Base-by-base conservation (phyloP, 306 rosid species). In the Herpetospermum pedunculosum region DNA sequence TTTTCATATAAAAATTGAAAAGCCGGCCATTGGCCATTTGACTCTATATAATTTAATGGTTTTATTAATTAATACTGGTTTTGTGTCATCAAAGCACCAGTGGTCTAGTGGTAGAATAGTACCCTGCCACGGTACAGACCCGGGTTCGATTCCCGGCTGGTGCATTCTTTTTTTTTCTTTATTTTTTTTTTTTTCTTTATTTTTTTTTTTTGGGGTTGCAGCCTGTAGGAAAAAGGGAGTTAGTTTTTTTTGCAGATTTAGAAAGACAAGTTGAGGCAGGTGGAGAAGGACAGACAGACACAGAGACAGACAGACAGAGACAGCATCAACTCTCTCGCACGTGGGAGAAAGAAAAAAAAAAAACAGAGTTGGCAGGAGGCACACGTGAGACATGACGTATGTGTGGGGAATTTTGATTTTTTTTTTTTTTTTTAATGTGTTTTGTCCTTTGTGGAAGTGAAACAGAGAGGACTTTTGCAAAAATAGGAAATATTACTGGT, bases 91-190 rank as follows among this genome's bases (percentile, higher is more conserved):
- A 1, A 6, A 59, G 89, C 90, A 87, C 96, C 90, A 88, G 96
- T 88, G 96, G 96, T 92, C 96, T 88, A 87, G 96, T 92, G 96
- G 96, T 87, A 87, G 96, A 87, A 85, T 90, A 88, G 92, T 87
- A 81, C 92, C 92, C 92, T 90, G 85, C 85, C 83, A 78, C 83
- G 85, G 83, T 76, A 76, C 81, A 84, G 85, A 78, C 83, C 87
- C 79, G 81, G 81, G 85, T 81, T 81, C 83, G 85, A 84, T 78
- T 84, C 83, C 85, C 87, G 85, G 85, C 83, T 84, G 85, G 87
- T 62, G 72, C 48, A 65, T 5, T 29, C 2, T 5, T 15, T 48
- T 16, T 48, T 15, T 53, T 21, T 2, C 0, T 8, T 7, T 30
- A 0, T 26, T 25, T 8, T 26, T 2, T 0, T 19, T 6, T n/a